Evolutionary conservation across 176 grass and related monocot genomes (phyloP).

Genomic region (Calamus simplicifolius): DNA sequence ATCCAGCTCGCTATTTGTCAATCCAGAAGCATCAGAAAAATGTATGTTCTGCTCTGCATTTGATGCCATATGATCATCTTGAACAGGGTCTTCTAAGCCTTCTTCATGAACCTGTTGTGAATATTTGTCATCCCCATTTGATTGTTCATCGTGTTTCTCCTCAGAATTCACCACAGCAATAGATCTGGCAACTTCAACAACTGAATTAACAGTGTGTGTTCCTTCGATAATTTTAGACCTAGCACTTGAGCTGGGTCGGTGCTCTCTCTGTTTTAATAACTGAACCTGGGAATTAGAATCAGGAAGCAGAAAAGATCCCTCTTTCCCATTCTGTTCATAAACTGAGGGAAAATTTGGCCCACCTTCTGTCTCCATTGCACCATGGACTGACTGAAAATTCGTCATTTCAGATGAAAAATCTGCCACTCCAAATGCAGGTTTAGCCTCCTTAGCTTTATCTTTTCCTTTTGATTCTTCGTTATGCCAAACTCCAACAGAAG

Average conservation of each 20-base stretch:
- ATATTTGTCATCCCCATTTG: conserved; percentile 1
- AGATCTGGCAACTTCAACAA: conserved; percentile 69
- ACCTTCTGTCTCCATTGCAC: conserved; percentile 3
- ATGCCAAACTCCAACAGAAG: conserved; percentile 29
- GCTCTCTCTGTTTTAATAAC: conserved; percentile 36
- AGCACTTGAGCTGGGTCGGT: conserved; percentile 24
- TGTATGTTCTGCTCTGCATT: conserved; percentile 48
- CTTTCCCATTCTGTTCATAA: conserved; percentile 41
- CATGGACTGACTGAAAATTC: no score
- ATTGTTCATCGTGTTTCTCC: conserved; percentile 32
- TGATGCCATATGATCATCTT: not conserved
- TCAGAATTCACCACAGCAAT: conserved; percentile 39
- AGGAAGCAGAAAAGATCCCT: conserved; percentile 27
- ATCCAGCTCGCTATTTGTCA: conserved; percentile 46
- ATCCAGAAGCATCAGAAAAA: conserved; percentile 30
- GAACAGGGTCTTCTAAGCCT: conserved; percentile 24
- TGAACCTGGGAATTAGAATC: conserved; percentile 35
- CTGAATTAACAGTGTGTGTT: conserved; percentile 43
- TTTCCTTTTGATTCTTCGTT: conserved; percentile 35
- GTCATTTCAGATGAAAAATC: conserved; percentile 58
- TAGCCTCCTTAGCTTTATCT: conserved; percentile 29
- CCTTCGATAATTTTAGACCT: conserved; percentile 42
- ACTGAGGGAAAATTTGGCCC: conserved; percentile 27
- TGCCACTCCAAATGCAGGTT: conserved; percentile 59
- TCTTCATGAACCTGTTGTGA: conserved; percentile 8